These are phyloP conservation scores for Nemania diffusa DNA, from an alignment of 2,329 filamentous ascomycete species.

Conservation along the genomic window DNA sequence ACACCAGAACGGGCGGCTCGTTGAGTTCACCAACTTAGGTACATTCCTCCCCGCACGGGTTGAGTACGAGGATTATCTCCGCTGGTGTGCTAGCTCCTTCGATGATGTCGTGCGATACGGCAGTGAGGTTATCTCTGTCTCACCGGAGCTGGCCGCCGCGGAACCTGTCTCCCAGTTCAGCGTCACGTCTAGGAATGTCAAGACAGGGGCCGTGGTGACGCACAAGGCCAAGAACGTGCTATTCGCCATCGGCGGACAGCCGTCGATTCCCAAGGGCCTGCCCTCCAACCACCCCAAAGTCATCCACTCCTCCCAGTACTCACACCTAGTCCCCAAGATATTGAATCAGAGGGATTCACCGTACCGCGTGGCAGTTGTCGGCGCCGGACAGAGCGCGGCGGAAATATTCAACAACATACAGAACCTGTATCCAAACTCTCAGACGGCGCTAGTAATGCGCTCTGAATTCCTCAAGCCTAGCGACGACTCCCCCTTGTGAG, in stretches of 20 bases:
- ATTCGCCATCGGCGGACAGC: constrained; percentile 68
- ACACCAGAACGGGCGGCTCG: constrained; percentile 80
- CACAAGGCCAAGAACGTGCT: constrained; percentile 73
- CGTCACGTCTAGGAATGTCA: constrained; percentile 71
- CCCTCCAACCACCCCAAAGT: constrained; percentile 77
- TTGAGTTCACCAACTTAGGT: constrained; percentile 89
- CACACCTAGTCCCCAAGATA: constrained; percentile 69
- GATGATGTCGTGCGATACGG: constrained; percentile 77
- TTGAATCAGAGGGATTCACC: constrained; percentile 65
- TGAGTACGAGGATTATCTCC: constrained; percentile 95
- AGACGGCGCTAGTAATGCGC: constrained; percentile 82
- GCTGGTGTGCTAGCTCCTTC: constrained; percentile 89
- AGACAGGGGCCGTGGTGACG: constrained; percentile 63
- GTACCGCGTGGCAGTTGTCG: constrained; percentile 85
- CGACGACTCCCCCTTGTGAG: constrained; percentile 95
- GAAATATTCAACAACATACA: constrained; percentile 95
- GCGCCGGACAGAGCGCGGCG: constrained; percentile 90
- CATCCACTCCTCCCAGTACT: constrained; percentile 90
- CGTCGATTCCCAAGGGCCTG: constrained; percentile 76
- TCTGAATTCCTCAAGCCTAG: constrained; percentile 86
- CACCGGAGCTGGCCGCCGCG: constrained; percentile 64
- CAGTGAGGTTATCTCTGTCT: constrained; percentile 78
- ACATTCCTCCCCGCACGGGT: constrained; percentile 87
- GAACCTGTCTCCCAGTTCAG: constrained; percentile 71
- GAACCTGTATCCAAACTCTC: constrained; percentile 81